These are phyloP conservation scores for Cutaneotrichosporon mucoides DNA, from an alignment of 1,284 basidiomycete genomes.

Conservation along the genomic window DNA sequence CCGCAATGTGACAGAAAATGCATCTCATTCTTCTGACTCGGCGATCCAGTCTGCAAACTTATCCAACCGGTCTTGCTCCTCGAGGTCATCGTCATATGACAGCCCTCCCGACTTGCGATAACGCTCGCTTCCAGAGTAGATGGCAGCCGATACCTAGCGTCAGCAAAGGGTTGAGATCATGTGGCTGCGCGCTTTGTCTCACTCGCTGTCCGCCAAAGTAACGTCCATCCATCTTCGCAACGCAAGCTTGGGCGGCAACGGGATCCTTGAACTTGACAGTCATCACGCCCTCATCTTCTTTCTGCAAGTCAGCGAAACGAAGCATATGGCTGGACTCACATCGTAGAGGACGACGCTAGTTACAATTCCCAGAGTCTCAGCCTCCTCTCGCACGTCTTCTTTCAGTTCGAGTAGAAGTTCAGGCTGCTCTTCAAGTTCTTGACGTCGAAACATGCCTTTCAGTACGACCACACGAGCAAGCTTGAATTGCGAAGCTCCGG, in stretches of 20 bases:
- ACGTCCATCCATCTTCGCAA: slow-evolving; percentile 93
- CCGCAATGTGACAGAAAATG: neutral
- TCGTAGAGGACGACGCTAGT: slow-evolving; percentile 97
- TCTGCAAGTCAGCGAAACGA: slow-evolving; percentile 52
- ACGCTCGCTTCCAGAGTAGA: slow-evolving; percentile 74
- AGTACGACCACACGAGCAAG: slow-evolving; percentile 72
- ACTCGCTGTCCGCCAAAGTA: slow-evolving; percentile 68
- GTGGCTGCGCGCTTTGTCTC: no score
- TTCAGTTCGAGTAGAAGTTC: slow-evolving; percentile 62
- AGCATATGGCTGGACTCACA: slow-evolving; percentile 54
- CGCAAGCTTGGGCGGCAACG: slow-evolving; percentile 80
- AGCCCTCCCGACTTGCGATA: slow-evolving; percentile 67
- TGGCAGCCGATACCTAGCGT: slow-evolving; percentile 64
- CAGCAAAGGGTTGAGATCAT: neutral
- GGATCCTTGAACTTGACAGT: slow-evolving; percentile 91
- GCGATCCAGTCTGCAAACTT: slow-evolving; percentile 81
- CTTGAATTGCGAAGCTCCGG: neutral
- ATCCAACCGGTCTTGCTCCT: slow-evolving; percentile 78
- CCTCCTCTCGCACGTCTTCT: slow-evolving; percentile 56
- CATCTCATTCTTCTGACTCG: slow-evolving; percentile 27
- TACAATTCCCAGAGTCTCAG: slow-evolving; percentile 83
- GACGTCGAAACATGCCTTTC: slow-evolving; percentile 88
- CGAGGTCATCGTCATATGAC: slow-evolving; percentile 48
- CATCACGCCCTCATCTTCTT: slow-evolving; percentile 91
- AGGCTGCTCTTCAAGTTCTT: slow-evolving; percentile 83